Evolutionary conservation across 2,329 filamentous ascomycete species (phyloP), one percentile per base, ranked within the genome.

Genomic region (Grosmannia serpens): DNA sequence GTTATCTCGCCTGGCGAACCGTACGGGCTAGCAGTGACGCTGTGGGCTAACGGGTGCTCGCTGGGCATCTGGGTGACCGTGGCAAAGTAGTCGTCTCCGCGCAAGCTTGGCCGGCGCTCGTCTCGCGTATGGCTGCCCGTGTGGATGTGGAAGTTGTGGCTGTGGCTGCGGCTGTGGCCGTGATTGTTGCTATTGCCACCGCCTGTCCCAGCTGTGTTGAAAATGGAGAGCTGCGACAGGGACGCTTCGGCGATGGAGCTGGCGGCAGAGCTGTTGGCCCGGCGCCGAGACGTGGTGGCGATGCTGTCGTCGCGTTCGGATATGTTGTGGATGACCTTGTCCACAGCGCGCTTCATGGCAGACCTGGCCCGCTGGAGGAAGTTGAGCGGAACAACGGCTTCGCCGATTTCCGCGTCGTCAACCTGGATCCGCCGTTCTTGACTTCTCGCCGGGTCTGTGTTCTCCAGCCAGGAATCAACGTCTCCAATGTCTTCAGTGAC

Each of bases 351-450:
- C 71, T 85, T 86, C 55, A 95, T 81, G 46, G 84, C 88, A 15
- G 88, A 95, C 53, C 85, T 84, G 55, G 94, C 88, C 38, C 90
- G 86, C 67, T 96, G 89, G 24, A 97, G 78, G 62, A 96, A 84
- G 9, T 87, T 91, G 55, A 96, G 83, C 41, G 91, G 91, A 20
- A 95, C 87, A 58, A 99, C 94, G 59, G 94, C 94, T 58, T 85
- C 83, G 52, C 90, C 91, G 66, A 99, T 84, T 72, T 99, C 94
- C 67, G 85, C 85, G 64, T 89, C 90, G 60, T 95, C 91, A 53
- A 97, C 89, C 70, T 96, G 87, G 66, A 99, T 97, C 71, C 85
- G 90, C 68, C 87, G 85, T 64, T 90, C 91, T 59, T 88, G 83
- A 35, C 85, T 86, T 41, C 86, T 82, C 44, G 84, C 85, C 2